phyloP scores from a whole-genome alignment of 371 early-diverging fungal species.

The Mortierella sp. region DNA sequence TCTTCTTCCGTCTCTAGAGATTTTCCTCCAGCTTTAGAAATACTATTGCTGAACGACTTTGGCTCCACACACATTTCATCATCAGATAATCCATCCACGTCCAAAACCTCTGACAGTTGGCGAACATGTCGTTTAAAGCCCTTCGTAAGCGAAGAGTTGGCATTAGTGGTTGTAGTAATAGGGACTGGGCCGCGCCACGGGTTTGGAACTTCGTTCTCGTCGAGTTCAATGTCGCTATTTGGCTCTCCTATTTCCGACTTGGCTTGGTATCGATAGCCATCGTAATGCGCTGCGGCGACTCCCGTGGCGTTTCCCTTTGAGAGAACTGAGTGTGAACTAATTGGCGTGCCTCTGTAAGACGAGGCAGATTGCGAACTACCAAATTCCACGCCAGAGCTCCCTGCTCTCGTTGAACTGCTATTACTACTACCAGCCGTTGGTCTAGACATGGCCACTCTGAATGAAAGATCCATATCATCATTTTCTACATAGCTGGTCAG shows the following conservation, averaged over 20 bases:
- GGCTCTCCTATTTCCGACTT: neutral
- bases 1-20: neutral
- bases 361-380: neutral
- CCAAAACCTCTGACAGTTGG: conserved; percentile 22
- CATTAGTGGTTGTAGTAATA: neutral
- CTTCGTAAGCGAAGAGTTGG: neutral
- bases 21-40: neutral
- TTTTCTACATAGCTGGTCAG: conserved; percentile 4
- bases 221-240: conserved; percentile 5
- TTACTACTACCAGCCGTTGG: neutral
- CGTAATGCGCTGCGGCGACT: neutral
- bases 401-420: neutral
- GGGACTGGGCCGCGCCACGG: neutral
- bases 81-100: conserved; percentile 30
- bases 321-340: neutral
- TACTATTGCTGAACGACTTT: neutral
- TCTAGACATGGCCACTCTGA: neutral
- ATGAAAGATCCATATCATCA: conserved; percentile 1
- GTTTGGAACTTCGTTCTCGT: neutral
- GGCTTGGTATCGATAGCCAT: neutral
- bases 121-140: neutral
- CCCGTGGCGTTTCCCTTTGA: neutral
- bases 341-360: neutral
- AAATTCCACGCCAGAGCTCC: neutral
- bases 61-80: conserved; percentile 18